Conservation (phyloP, 495 filamentous ascomycete species). For the Tuber calosporum region DNA sequence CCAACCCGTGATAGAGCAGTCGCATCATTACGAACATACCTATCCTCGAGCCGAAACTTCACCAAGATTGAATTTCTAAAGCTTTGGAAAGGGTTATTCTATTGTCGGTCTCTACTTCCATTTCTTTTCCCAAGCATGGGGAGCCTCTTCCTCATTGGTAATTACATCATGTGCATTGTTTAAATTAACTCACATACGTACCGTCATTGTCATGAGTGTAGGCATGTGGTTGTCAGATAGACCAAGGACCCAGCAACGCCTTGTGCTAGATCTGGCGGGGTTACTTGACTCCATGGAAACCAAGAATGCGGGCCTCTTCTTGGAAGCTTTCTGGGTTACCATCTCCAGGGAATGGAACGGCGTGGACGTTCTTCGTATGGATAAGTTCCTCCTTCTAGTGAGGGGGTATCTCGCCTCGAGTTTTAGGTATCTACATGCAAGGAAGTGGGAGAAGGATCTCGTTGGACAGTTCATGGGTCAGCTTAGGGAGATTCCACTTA, state of each 20-base stretch:
- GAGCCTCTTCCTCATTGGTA: not conserved
- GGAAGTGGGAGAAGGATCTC: slow-evolving; percentile 41
- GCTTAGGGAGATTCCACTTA: slow-evolving; percentile 45
- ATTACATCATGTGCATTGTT: not conserved
- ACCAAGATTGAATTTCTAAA: slow-evolving; percentile 72
- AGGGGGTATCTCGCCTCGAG: slow-evolving; percentile 64
- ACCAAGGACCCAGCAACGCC: slow-evolving; percentile 74
- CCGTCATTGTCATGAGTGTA: slow-evolving; percentile 26
- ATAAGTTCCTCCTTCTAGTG: slow-evolving; percentile 86
- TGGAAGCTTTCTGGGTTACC: slow-evolving; percentile 81
- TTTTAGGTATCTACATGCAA: slow-evolving; percentile 52
- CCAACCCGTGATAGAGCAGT: slow-evolving; percentile 75
- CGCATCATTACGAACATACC: slow-evolving; percentile 68
- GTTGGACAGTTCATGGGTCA: slow-evolving; percentile 37
- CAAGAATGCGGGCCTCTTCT: slow-evolving; percentile 57
- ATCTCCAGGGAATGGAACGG: slow-evolving; percentile 72
- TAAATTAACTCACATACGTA: slow-evolving; percentile 12
- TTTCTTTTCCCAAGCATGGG: not conserved
- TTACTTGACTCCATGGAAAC: slow-evolving; percentile 61
- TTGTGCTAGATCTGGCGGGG: slow-evolving; percentile 66
- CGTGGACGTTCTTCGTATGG: slow-evolving; percentile 79
- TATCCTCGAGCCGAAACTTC: slow-evolving; percentile 60
- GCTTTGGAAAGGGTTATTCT: slow-evolving; percentile 96
- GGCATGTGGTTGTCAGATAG: slow-evolving; percentile 91
- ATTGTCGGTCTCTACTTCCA: slow-evolving; percentile 51